Percentiles rank a stretch among this genome's conserved stretches.
phyloP scores from a whole-genome alignment of 2,329 filamentous ascomycete genomes.

The Talaromyces sp. region DNA sequence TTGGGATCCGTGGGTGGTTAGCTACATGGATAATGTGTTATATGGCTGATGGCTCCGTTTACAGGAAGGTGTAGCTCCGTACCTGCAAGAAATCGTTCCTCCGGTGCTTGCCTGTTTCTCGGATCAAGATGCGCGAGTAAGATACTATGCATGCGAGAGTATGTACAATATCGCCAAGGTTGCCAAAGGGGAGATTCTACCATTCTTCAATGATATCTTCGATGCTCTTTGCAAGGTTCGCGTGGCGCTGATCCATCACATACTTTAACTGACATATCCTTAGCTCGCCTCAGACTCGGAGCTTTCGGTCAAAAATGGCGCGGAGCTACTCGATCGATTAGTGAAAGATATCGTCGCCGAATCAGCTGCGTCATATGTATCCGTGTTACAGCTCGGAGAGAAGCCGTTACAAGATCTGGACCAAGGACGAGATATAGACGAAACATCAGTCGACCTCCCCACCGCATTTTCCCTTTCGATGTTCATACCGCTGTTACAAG shows the following conservation, averaged over 20 bases:
- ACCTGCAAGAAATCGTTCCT: constrained; percentile 89
- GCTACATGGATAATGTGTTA: constrained; percentile 15
- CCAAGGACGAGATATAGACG: constrained; percentile 40
- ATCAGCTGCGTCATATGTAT: constrained; percentile 91
- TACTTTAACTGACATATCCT: constrained; percentile 19
- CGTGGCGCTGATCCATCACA: not conserved
- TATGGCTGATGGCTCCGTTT: constrained; percentile 21
- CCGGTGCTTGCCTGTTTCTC: constrained; percentile 96
- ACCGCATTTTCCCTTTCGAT: constrained; percentile 87
- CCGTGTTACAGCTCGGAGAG: constrained; percentile 62
- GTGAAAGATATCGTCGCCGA: constrained; percentile 96
- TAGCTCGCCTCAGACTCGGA: constrained; percentile 94
- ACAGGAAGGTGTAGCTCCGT: constrained; percentile 77
- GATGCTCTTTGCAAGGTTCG: constrained; percentile 91
- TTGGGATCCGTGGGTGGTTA: constrained; percentile 71
- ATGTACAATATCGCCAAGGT: constrained; percentile 99
- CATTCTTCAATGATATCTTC: constrained; percentile 98
- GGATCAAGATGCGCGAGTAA: constrained; percentile 93
- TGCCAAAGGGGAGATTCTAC: constrained; percentile 91
- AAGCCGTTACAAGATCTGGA: constrained; percentile 41
- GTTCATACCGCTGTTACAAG: constrained; percentile 90
- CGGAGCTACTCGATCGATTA: constrained; percentile 87
- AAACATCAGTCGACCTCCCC: constrained; percentile 53
- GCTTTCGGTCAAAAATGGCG: constrained; percentile 95
- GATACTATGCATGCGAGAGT: constrained; percentile 98